Percentiles rank a stretch among this genome's conserved stretches.
Evolutionary conservation across 768 basidiomycete genomes (phyloP).

Genomic region (Astraeus odoratus): DNA sequence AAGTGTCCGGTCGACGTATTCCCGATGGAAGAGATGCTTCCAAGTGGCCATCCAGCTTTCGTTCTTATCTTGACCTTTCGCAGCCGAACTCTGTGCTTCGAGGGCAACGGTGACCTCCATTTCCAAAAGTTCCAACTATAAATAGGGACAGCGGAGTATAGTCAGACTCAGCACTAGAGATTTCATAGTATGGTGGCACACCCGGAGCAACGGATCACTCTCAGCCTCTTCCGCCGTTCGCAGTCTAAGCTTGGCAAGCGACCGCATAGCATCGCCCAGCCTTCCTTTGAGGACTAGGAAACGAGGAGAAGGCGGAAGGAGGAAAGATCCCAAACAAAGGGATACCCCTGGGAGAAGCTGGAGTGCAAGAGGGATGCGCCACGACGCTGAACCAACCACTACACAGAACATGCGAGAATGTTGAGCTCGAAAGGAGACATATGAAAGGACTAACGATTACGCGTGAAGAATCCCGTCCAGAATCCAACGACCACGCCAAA

Average conservation of each 20-base stretch:
- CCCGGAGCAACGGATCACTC: conserved; percentile 47
- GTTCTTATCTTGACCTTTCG: conserved; percentile 10
- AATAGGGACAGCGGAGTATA: neutral
- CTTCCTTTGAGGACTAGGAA: conserved; percentile 43
- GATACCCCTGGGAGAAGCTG: conserved; percentile 66
- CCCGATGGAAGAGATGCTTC: conserved; percentile 46
- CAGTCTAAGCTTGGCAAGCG: conserved; percentile 47
- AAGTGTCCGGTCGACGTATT: conserved; percentile 54
- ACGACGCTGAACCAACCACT: conserved; percentile 62
- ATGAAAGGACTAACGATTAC: conserved; percentile 35
- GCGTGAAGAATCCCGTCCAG: conserved; percentile 74
- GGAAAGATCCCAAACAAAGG: conserved; percentile 53
- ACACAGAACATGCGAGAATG: neutral
- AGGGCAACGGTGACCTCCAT: conserved; percentile 64
- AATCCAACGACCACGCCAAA: conserved; percentile 78
- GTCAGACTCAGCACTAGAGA: neutral
- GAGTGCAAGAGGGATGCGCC: conserved; percentile 70
- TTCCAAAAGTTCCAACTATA: conserved; percentile 65
- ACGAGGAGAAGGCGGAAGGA: conserved; percentile 44
- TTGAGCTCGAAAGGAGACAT: neutral
- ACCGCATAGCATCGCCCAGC: conserved; percentile 48
- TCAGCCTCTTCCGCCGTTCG: conserved; percentile 39
- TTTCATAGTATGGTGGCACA: conserved; percentile 7
- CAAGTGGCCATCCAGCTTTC: conserved; percentile 32
- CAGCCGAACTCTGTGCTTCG: conserved; percentile 31